Conservation (phyloP, 495 filamentous ascomycete species). For the Podospora australis region DNA sequence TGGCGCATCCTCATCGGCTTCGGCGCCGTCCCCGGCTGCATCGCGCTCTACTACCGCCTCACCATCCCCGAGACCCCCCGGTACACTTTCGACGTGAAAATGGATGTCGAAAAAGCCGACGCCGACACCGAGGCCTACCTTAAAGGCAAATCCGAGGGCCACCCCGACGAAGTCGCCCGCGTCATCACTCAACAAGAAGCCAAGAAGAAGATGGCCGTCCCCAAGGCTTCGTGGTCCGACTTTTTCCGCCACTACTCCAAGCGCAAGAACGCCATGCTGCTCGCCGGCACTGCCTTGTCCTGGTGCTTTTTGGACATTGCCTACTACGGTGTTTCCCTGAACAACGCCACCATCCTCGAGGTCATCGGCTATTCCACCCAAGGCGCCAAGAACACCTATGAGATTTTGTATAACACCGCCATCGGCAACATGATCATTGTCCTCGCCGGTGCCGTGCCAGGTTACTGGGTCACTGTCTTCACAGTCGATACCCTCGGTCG, state of each 20-base stretch:
- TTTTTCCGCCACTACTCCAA: conserved; percentile 58
- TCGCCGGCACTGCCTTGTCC: conserved; percentile 67
- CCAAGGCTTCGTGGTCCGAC: conserved; percentile 60
- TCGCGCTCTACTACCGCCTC: conserved; percentile 77
- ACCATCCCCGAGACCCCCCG: conserved; percentile 72
- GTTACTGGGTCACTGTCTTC: conserved; percentile 69
- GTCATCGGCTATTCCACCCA: conserved; percentile 61
- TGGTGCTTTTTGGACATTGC: conserved; percentile 63
- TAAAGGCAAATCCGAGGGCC: conserved; percentile 47
- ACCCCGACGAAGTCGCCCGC: conserved; percentile 56
- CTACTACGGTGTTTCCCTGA: conserved; percentile 70
- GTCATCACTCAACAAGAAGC: conserved; percentile 42
- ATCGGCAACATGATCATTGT: conserved; percentile 70
- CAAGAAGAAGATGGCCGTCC: conserved; percentile 42
- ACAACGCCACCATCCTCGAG: conserved; percentile 61
- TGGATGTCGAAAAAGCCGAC: conserved; percentile 66
- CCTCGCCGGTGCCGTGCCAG: conserved; percentile 67
- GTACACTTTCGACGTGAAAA: conserved; percentile 77
- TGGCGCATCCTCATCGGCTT: conserved; percentile 75
- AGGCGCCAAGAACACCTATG: conserved; percentile 50
- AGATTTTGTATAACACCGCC: conserved; percentile 61
- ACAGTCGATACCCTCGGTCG: conserved; percentile 68
- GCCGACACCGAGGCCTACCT: conserved; percentile 62
- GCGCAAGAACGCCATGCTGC: conserved; percentile 60
- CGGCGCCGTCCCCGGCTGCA: conserved; percentile 68